phyloP scores from a whole-genome alignment of 768 basidiomycete genomes.

The Chiua virens region DNA sequence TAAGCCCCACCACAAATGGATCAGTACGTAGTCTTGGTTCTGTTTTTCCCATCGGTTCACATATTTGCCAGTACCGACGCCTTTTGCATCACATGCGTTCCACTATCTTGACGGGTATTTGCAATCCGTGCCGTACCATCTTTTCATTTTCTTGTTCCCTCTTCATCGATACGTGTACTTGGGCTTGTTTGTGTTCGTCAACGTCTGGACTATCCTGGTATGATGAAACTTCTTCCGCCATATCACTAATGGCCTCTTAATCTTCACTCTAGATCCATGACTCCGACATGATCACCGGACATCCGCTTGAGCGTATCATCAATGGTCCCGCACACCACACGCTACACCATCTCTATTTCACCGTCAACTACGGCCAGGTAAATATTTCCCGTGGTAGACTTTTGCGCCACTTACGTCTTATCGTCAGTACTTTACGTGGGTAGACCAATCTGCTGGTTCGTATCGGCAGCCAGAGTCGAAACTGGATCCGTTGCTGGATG shows the following conservation, averaged over 20 bases:
- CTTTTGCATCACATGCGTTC: slow-evolving; percentile 97
- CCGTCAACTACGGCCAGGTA: slow-evolving; percentile 92
- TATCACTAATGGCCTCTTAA: neutral
- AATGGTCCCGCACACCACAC: slow-evolving; percentile 99
- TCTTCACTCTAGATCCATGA: slow-evolving; percentile 80
- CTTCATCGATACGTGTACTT: slow-evolving; percentile 85
- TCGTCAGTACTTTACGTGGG: slow-evolving; percentile 94
- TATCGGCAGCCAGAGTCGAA: slow-evolving; percentile 85
- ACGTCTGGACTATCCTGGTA: slow-evolving; percentile 92
- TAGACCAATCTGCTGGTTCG: slow-evolving; percentile 78
- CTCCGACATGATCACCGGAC: slow-evolving; percentile 96
- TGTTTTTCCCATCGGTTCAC: slow-evolving; percentile 6
- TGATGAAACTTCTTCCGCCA: slow-evolving; percentile 23
- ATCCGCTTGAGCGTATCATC: slow-evolving; percentile 83
- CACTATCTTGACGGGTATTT: slow-evolving; percentile 93
- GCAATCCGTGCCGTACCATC: slow-evolving; percentile 94
- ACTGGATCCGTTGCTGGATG: slow-evolving; percentile 82
- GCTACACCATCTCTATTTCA: slow-evolving; percentile 95
- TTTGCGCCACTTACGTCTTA: slow-evolving; percentile 17
- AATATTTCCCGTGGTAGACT: slow-evolving; percentile 45
- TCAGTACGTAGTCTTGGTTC: slow-evolving; percentile 54
- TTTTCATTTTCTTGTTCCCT: slow-evolving; percentile 89
- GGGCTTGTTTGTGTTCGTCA: slow-evolving; percentile 85
- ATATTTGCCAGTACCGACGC: slow-evolving; percentile 76
- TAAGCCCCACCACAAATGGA: slow-evolving; percentile 99